These are phyloP conservation scores for Mimosa bimucronata DNA, from an alignment of 306 rosid species.

Conservation along the genomic window DNA sequence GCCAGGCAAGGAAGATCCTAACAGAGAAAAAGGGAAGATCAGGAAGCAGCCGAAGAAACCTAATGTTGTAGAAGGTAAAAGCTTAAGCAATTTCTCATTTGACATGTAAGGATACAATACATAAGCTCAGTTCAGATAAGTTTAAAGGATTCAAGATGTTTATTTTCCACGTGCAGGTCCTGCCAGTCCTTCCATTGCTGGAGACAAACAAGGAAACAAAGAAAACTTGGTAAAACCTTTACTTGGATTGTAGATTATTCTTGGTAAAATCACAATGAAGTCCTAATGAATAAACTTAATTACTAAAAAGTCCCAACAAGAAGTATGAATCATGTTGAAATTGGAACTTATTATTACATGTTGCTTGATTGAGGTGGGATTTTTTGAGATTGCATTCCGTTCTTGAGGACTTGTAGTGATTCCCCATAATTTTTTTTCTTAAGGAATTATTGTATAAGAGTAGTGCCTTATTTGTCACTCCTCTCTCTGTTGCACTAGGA, in stretches of 20 bases:
- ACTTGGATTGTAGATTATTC: background rate
- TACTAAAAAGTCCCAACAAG: too few species aligned
- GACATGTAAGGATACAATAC: background rate
- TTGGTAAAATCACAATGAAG: too few species aligned
- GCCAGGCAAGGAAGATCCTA: constrained; percentile 55
- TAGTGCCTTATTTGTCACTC: background rate
- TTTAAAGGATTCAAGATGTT: background rate
- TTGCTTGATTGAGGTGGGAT: too few species aligned
- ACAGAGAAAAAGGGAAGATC: constrained; percentile 32
- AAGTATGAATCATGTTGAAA: too few species aligned
- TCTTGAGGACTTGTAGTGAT: too few species aligned
- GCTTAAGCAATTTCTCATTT: constrained; percentile 14
- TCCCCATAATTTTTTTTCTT: too few species aligned
- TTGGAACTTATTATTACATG: too few species aligned
- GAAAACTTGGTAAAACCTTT: constrained; percentile 56
- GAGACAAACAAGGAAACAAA: constrained; percentile 51
- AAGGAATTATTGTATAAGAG: background rate
- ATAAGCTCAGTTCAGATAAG: background rate
- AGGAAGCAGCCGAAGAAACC: constrained; percentile 49
- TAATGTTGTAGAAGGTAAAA: constrained; percentile 52
- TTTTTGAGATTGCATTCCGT: too few species aligned
- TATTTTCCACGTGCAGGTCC: constrained; percentile 33
- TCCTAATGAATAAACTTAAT: too few species aligned
- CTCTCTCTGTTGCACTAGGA: background rate
- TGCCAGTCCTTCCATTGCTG: constrained; percentile 33